phyloP scores from a whole-genome alignment of 1,284 basidiomycete genomes.

The Ceratobasidium theobromae region DNA sequence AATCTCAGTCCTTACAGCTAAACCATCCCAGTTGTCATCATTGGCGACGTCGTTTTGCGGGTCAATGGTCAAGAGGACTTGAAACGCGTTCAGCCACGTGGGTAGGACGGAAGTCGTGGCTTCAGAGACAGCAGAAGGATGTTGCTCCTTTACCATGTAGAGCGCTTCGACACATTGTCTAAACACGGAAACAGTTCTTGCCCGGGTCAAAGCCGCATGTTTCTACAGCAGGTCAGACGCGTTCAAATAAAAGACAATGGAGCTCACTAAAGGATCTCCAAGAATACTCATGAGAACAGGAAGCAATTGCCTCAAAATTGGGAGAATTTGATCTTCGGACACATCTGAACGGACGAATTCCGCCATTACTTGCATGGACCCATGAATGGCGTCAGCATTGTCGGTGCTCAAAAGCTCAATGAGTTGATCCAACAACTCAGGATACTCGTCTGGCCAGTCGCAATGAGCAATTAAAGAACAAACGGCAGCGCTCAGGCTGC shows the following conservation, averaged over 20 bases:
- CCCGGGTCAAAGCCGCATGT: slow-evolving; percentile 76
- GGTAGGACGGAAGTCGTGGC: slow-evolving; percentile 81
- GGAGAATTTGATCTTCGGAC: slow-evolving; percentile 88
- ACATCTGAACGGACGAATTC: slow-evolving; percentile 91
- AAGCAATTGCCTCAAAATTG: slow-evolving; percentile 79
- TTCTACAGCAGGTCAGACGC: slow-evolving; percentile 46
- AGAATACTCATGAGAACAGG: slow-evolving; percentile 85
- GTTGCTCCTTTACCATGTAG: slow-evolving; percentile 92
- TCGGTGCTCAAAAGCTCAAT: slow-evolving; percentile 72
- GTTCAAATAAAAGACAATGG: too few species aligned
- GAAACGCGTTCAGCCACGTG: slow-evolving; percentile 86
- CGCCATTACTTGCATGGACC: slow-evolving; percentile 91
- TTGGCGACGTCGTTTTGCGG: slow-evolving; percentile 60
- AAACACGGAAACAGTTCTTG: slow-evolving; percentile 86
- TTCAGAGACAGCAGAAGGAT: slow-evolving; percentile 82
- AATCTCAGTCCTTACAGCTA: slow-evolving; percentile 74
- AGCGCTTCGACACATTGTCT: slow-evolving; percentile 86
- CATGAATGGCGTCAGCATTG: slow-evolving; percentile 77
- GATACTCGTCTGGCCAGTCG: slow-evolving; percentile 95
- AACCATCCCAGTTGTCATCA: slow-evolving; percentile 69
- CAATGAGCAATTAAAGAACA: slow-evolving; percentile 64
- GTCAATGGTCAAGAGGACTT: slow-evolving; percentile 68
- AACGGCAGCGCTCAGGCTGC: slow-evolving; percentile 60
- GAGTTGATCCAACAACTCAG: slow-evolving; percentile 71
- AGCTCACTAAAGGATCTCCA: slow-evolving; percentile 66